Percentiles rank a stretch among this genome's conserved stretches.
Conservation (phyloP, 2,329 filamentous ascomycete species). For the Venturia carpophila region DNA sequence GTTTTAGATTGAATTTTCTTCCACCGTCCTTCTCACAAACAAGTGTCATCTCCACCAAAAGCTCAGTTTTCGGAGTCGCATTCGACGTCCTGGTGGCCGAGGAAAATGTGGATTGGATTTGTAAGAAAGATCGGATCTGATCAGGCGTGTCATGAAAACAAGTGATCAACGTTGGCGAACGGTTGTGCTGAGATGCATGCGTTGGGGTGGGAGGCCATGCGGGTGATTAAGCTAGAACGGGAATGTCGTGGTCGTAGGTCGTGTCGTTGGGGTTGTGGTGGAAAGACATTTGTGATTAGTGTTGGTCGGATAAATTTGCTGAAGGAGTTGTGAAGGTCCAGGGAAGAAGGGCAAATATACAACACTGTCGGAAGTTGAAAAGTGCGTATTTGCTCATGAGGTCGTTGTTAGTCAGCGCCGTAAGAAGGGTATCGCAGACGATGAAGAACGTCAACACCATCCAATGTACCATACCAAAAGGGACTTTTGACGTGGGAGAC, state of each 20-base stretch:
- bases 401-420: constrained; percentile 6
- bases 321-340: background rate
- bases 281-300: background rate
- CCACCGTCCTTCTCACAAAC: background rate
- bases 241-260: background rate
- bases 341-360: background rate
- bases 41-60: background rate
- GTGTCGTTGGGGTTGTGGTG: background rate
- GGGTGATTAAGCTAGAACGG: background rate
- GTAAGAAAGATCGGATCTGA: constrained; percentile 8
- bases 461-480: constrained; percentile 1
- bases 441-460: constrained; percentile 6
- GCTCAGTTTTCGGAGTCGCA: background rate
- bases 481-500: background rate
- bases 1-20: background rate
- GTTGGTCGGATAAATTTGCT: background rate
- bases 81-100: background rate
- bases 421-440: constrained; percentile 12
- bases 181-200: background rate
- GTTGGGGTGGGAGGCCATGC: background rate
- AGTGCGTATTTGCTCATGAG: background rate
- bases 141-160: background rate
- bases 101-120: background rate
- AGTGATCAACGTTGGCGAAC: constrained; percentile 3
- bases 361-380: background rate